A percentile compares a stretch with the other conserved stretches of the same genome.
Conservation (phyloP, 1,284 basidiomycete species). For the Heterobasidion parviporum region DNA sequence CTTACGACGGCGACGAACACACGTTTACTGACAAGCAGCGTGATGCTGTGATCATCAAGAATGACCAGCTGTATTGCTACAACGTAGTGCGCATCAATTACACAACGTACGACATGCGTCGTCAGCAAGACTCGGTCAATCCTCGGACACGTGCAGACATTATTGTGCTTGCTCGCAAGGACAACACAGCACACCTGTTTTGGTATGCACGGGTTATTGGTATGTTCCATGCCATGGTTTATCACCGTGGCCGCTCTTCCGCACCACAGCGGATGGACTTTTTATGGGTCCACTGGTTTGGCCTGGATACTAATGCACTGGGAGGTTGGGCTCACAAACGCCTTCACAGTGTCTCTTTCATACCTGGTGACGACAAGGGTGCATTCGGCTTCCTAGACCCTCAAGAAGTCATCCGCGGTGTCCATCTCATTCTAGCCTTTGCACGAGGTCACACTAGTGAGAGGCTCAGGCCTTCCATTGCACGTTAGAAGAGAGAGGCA, state of each 20-base stretch:
- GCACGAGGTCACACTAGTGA: background rate
- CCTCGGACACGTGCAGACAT: conserved; percentile 13
- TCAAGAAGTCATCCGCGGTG: background rate
- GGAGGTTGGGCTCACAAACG: background rate
- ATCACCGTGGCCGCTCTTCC: background rate
- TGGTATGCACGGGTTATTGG: conserved; percentile 9
- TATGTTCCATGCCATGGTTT: conserved; percentile 10
- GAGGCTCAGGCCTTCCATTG: background rate
- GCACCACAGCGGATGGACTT: background rate
- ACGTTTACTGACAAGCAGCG: background rate
- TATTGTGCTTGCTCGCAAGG: conserved; percentile 8
- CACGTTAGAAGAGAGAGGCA: background rate
- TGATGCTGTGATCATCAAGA: background rate
- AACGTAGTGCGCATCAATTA: background rate
- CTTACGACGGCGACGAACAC: background rate
- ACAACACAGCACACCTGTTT: background rate
- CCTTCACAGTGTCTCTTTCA: background rate
- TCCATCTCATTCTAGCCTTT: background rate
- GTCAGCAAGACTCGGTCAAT: conserved; percentile 16
- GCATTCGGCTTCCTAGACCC: conserved; percentile 1
- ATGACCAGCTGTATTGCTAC: background rate
- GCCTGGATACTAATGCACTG: background rate
- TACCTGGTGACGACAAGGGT: background rate
- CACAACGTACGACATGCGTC: conserved; percentile 3
- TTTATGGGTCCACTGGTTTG: conserved; percentile 1